Percentiles rank a stretch among this genome's conserved stretches.
These are phyloP conservation scores for Exophiala sideris DNA, from an alignment of 2,329 filamentous ascomycete species.

Conservation along the genomic window DNA sequence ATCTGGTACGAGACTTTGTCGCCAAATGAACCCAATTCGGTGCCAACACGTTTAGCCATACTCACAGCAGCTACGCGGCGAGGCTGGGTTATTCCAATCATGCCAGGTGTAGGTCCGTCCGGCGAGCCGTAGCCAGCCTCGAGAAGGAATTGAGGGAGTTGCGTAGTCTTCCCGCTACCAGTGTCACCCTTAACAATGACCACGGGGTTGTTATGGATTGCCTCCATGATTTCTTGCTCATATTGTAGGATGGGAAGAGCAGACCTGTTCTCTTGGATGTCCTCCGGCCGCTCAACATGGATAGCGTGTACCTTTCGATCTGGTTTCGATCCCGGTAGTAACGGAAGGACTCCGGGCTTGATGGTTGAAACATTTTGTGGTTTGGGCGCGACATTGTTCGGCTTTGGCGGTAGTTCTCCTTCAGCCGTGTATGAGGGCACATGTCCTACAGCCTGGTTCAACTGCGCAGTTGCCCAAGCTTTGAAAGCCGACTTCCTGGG, in stretches of 20 bases:
- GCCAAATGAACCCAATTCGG: constrained; percentile 77
- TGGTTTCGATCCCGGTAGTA: not conserved
- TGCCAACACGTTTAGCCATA: constrained; percentile 87
- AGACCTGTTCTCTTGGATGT: constrained; percentile 74
- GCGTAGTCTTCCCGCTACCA: constrained; percentile 95
- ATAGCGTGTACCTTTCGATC: constrained; percentile 71
- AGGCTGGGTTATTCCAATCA: constrained; percentile 94
- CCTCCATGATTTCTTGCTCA: constrained; percentile 97
- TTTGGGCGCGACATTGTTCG: constrained; percentile 4
- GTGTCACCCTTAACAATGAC: constrained; percentile 93
- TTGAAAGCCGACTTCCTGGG: constrained; percentile 72
- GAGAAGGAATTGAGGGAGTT: constrained; percentile 92
- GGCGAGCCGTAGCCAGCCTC: constrained; percentile 86
- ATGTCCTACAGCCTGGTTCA: constrained; percentile 78
- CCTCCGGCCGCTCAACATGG: constrained; percentile 63
- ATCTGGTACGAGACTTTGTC: constrained; percentile 86
- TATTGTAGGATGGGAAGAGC: constrained; percentile 87
- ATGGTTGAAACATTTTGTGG: not conserved
- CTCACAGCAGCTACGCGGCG: constrained; percentile 92
- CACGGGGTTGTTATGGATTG: constrained; percentile 84
- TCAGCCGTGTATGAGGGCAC: constrained; percentile 40
- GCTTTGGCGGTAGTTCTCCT: constrained; percentile 37
- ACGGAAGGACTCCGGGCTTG: not conserved
- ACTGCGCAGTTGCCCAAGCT: constrained; percentile 81
- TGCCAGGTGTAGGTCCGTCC: constrained; percentile 74